A percentile compares a stretch with the other conserved stretches of the same genome.
These are phyloP conservation scores for Aspergillus eucalypticola DNA, from an alignment of 2,329 filamentous ascomycete genomes.

Conservation along the genomic window DNA sequence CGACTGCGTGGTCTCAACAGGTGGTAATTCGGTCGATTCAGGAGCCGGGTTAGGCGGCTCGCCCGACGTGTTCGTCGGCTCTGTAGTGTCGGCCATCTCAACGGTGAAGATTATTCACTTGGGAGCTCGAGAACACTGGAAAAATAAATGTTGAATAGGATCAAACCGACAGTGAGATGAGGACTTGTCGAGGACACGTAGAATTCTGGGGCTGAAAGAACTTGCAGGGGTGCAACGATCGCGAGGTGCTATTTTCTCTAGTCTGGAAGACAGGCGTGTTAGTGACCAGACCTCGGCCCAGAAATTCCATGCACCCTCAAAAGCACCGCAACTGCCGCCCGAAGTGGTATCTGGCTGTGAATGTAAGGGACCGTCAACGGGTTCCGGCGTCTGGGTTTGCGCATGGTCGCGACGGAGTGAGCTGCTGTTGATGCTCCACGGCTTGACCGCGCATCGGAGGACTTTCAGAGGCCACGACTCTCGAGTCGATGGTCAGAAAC, in stretches of 20 bases:
- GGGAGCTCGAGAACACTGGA: neutral
- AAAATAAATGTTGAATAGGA: neutral
- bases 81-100: slow-evolving; percentile 25
- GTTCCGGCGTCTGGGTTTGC: neutral
- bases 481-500: neutral
- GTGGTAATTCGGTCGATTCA: slow-evolving; percentile 10
- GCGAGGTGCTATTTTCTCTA: slow-evolving; percentile 13
- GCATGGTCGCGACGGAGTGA: neutral
- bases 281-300: slow-evolving; percentile 12
- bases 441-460: neutral
- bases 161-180: neutral
- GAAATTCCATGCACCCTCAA: neutral
- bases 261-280: slow-evolving; percentile 13
- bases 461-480: neutral
- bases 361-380: neutral
- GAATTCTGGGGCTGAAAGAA: neutral
- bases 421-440: neutral
- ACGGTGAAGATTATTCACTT: slow-evolving; percentile 3
- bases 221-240: slow-evolving; percentile 6
- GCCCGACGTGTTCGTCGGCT: slow-evolving; percentile 21
- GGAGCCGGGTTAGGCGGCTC: slow-evolving; percentile 20
- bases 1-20: slow-evolving; percentile 4
- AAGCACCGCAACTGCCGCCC: neutral
- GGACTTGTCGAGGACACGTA: neutral
- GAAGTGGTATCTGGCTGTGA: neutral